Evolutionary conservation across 75 land plant species (phyloP).

Genomic region (Pinus albicaulis): DNA sequence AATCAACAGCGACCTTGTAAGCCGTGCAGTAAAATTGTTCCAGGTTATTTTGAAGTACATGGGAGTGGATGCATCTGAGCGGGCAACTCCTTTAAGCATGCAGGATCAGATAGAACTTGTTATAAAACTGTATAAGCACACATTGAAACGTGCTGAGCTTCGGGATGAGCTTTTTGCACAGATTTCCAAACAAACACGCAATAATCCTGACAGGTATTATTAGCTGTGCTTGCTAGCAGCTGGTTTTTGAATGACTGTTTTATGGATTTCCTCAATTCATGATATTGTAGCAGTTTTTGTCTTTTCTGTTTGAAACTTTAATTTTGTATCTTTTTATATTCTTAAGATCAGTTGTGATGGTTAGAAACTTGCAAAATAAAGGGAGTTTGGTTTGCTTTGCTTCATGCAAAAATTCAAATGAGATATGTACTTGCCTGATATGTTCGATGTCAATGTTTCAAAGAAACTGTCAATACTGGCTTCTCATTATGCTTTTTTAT

Average conservation of each 20-base stretch:
- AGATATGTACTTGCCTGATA: too few relatives aligned
- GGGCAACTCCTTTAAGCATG: slow-evolving; percentile 42
- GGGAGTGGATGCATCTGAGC: slow-evolving; percentile 73
- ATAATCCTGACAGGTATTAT: slow-evolving; percentile 81
- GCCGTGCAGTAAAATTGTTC: slow-evolving; percentile 85
- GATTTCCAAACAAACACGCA: slow-evolving; percentile 91
- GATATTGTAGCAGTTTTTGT: not conserved
- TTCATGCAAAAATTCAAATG: too few relatives aligned
- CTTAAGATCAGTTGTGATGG: not conserved
- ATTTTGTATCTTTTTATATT: not conserved
- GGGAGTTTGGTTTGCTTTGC: too few relatives aligned
- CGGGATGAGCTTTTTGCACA: slow-evolving; percentile 94
- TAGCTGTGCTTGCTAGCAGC: not conserved
- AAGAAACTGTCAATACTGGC: too few relatives aligned
- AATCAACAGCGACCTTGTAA: slow-evolving; percentile 75
- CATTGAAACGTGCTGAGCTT: slow-evolving; percentile 93
- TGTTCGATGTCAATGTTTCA: too few relatives aligned
- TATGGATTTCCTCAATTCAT: not conserved
- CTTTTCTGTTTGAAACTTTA: not conserved
- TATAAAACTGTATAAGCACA: slow-evolving; percentile 85
- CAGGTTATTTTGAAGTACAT: slow-evolving; percentile 89
- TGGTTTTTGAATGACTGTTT: not conserved
- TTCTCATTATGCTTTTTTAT: too few relatives aligned
- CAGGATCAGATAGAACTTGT: slow-evolving; percentile 80
- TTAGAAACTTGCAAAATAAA: too few relatives aligned